Evolutionary conservation across 2,329 filamentous ascomycete genomes (phyloP).

Genomic region (Pyrenophora seminiperda): DNA sequence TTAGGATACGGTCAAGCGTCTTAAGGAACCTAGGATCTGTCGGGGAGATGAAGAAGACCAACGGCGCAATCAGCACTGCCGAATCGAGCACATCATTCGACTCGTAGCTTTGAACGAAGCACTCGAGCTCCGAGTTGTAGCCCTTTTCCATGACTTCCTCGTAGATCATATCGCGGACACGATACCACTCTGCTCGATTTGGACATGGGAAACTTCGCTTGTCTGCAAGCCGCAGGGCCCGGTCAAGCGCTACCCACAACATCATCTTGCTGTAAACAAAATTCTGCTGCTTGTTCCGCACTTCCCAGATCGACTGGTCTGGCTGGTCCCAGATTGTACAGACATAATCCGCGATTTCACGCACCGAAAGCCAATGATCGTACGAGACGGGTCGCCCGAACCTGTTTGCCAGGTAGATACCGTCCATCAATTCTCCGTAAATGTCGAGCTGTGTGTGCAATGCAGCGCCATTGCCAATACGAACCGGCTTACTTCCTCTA

Average conservation of each 20-base stretch:
- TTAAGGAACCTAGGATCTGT: slow-evolving; percentile 76
- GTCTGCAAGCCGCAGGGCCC: slow-evolving; percentile 72
- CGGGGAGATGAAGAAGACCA: slow-evolving; percentile 79
- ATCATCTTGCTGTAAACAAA: slow-evolving; percentile 84
- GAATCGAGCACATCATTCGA: slow-evolving; percentile 72
- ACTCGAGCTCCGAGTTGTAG: slow-evolving; percentile 71
- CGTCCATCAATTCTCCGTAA: slow-evolving; percentile 79
- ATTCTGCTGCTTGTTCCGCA: slow-evolving; percentile 74
- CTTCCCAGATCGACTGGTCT: slow-evolving; percentile 86
- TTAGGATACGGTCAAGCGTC: slow-evolving; percentile 73
- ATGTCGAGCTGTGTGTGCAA: slow-evolving; percentile 80
- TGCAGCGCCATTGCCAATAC: slow-evolving; percentile 77
- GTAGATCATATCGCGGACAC: slow-evolving; percentile 69
- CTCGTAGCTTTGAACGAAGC: slow-evolving; percentile 79
- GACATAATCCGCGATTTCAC: slow-evolving; percentile 72
- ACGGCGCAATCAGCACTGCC: slow-evolving; percentile 74
- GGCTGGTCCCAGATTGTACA: slow-evolving; percentile 67
- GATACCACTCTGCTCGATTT: slow-evolving; percentile 69
- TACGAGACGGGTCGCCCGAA: slow-evolving; percentile 75
- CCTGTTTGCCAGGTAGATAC: slow-evolving; percentile 78
- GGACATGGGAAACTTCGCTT: slow-evolving; percentile 78
- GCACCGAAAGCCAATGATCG: slow-evolving; percentile 74
- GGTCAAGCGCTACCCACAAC: slow-evolving; percentile 82
- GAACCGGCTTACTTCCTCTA: slow-evolving; percentile 70
- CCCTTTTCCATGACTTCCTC: slow-evolving; percentile 81